Base-by-base conservation (phyloP, 805 yeast genomes). In the Wickerhamomyces queroliae region DNA sequence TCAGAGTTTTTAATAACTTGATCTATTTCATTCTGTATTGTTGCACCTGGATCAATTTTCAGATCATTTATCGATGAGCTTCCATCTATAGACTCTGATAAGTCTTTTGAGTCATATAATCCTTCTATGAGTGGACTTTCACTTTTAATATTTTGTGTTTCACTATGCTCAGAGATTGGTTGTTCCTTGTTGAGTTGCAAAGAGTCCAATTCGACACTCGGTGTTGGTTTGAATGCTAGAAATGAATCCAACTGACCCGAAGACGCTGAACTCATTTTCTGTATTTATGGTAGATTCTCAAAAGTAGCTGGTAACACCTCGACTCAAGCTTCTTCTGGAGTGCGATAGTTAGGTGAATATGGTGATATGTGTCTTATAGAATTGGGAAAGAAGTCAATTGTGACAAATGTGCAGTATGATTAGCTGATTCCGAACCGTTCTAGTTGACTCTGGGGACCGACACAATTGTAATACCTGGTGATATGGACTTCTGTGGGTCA, bases 211-310 rank as follows among this genome's bases (percentile, higher is more conserved):
- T 45, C 52, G 8, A 37, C 32, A 9, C 47, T 51, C 4, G 46
- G 44, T 5, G 49, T 44, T 11, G 47, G 34, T 17, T 36, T 40
- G 33, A 44, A 18, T 4, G 50, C 38, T 12, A 41, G 19, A 38
- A 37, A 38, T 6, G 48, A 38, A 33, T 46, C 57, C 35, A 44
- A 25, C 26, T 46, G 48, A 20, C 46, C 46, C 13, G 46, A 30
- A 9, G 49, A 44, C 21, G 46, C 43, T 12, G 50, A 42, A 28
- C 41, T 46, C 50, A 46, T 48, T 20, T 21, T 32, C 18, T 10
- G n/a, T n/a, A 5, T 10, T 15, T 28, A n/a, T 28, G n/a, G n/a
- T n/a, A n/a, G n/a, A n/a, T n/a, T n/a, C n/a, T n/a, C n/a, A n/a
- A n/a, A n/a, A n/a, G n/a, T n/a, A n/a, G n/a, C n/a, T n/a, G n/a